Conservation (phyloP, 2,329 filamentous ascomycete genomes). For the Dactylellina haptotyla region DNA sequence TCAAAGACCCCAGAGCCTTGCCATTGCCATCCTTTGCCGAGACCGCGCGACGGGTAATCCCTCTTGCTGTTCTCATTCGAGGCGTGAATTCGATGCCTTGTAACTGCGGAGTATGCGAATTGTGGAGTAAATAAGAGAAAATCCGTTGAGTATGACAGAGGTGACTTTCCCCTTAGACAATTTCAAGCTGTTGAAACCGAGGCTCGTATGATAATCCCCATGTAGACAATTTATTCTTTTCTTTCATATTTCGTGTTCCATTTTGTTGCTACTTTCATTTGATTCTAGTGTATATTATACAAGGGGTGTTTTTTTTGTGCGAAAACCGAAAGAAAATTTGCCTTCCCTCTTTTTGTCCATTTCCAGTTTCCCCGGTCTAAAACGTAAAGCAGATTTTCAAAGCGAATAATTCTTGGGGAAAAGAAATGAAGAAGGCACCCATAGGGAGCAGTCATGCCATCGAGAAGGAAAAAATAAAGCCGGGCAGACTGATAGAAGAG, state of each 20-base stretch:
- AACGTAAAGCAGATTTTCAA: neutral
- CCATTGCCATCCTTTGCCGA: slow-evolving; percentile 8
- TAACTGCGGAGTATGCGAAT: slow-evolving; percentile 4
- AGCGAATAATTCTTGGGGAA: too few species aligned
- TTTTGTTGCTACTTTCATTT: slow-evolving; percentile 20
- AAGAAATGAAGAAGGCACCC: too few species aligned
- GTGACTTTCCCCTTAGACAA: neutral
- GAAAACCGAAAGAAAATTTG: neutral
- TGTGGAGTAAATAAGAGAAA: too few species aligned
- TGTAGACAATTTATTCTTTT: neutral
- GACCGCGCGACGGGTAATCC: neutral
- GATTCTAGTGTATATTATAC: slow-evolving; percentile 45
- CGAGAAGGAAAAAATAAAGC: slow-evolving; percentile 1
- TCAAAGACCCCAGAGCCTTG: neutral
- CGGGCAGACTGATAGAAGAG: slow-evolving; percentile 5
- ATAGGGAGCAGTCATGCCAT: slow-evolving; percentile 12
- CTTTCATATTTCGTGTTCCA: slow-evolving; percentile 29
- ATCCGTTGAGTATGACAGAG: slow-evolving; percentile 1
- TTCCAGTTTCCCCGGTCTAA: slow-evolving; percentile 18
- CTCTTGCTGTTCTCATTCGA: neutral
- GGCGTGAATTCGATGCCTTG: neutral
- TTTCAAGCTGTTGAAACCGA: slow-evolving; percentile 8
- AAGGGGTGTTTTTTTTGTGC: neutral
- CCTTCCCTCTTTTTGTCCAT: slow-evolving; percentile 6
- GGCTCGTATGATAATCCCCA: neutral